Percentiles rank a stretch among this genome's conserved stretches.
phyloP scores from a whole-genome alignment of 2,329 filamentous ascomycete species.

The Epichloe hybrida region DNA sequence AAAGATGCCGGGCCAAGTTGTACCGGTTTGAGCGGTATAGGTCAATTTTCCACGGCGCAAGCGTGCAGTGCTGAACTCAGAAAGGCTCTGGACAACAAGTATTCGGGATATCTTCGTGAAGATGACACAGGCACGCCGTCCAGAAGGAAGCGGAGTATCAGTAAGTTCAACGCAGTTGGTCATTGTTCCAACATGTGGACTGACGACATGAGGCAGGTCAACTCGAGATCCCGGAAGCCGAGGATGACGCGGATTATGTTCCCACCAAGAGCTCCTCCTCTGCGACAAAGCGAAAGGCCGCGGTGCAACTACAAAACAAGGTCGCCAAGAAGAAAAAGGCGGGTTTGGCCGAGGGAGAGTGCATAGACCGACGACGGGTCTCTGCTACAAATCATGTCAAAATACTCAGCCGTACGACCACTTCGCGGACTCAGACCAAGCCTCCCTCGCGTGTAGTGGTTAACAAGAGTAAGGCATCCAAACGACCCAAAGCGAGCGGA shows the following conservation, averaged over 20 bases:
- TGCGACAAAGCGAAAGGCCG: constrained; percentile 1
- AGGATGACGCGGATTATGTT: constrained; percentile 3
- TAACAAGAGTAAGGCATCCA: background rate
- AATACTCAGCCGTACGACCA: background rate
- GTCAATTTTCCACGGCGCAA: background rate
- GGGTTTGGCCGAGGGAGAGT: too few species aligned
- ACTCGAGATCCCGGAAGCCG: background rate
- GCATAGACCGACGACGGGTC: background rate
- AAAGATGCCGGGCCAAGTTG: background rate
- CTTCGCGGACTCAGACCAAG: background rate
- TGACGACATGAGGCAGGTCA: background rate
- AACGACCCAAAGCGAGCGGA: background rate
- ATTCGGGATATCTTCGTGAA: background rate
- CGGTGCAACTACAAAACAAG: constrained; percentile 5
- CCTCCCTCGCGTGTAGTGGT: too few species aligned
- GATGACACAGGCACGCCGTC: background rate
- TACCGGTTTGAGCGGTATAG: too few species aligned
- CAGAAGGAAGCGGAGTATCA: background rate
- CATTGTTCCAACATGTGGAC: background rate
- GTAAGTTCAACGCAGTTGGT: background rate
- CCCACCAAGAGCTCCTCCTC: background rate
- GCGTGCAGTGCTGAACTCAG: background rate
- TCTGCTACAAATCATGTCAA: background rate
- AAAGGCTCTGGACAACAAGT: background rate
- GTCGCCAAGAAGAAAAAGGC: background rate